Evolutionary conservation across 257 asterid genomes (phyloP).

Genomic region (Paraleonurus japonicus): DNA sequence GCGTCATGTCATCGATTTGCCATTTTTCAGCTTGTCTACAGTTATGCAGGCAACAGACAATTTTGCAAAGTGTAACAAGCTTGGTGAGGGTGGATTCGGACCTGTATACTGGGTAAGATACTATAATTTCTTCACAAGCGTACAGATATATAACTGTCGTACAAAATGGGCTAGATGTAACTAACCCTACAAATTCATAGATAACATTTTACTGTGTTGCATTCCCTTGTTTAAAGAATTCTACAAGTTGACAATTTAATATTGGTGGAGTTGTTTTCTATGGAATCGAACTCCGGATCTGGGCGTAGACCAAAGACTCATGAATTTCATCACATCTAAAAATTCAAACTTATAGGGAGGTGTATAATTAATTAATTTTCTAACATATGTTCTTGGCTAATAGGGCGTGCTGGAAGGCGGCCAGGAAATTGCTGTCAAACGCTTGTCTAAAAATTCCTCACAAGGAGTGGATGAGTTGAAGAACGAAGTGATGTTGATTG

Average conservation of each 20-base stretch:
- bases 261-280: no score
- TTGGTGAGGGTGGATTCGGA: constrained; percentile 15
- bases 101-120: background rate
- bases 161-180: background rate
- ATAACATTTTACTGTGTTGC: background rate
- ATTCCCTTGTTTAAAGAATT: no score
- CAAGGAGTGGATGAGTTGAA: constrained; percentile 21
- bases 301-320: no score
- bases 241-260: no score
- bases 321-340: no score
- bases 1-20: background rate
- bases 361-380: no score
- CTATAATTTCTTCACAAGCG: background rate
- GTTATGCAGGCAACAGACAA: background rate
- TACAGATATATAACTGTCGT: background rate
- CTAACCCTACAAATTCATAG: background rate
- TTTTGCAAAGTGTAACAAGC: background rate
- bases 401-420: constrained; percentile 8
- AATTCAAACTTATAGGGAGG: no score
- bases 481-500: constrained; percentile 20
- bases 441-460: constrained; percentile 13
- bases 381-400: background rate
- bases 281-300: no score
- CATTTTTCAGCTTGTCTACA: background rate
- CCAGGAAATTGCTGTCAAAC: constrained; percentile 22